A percentile compares a stretch with the other conserved stretches of the same genome.
These are phyloP conservation scores for Beverwykella pulmonaria DNA, from an alignment of 495 filamentous ascomycete species.

Conservation along the genomic window DNA sequence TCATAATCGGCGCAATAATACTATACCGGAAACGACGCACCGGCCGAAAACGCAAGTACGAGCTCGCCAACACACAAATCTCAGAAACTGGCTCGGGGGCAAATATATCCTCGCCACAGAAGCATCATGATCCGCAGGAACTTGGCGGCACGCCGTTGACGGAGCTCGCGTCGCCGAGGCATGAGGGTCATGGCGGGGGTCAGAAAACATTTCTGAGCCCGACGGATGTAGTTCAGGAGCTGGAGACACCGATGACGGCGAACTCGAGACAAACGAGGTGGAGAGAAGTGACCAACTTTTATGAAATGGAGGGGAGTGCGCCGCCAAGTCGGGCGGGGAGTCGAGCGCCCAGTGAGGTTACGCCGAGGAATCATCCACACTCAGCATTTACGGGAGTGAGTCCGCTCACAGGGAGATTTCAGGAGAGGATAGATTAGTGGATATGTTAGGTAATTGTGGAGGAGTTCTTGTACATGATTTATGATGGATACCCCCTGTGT, in stretches of 20 bases:
- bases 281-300: slow-evolving; percentile 18
- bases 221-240: slow-evolving; percentile 18
- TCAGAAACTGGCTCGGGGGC: slow-evolving; percentile 9
- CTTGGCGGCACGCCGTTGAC: slow-evolving; percentile 27
- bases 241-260: slow-evolving; percentile 5
- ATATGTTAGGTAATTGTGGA: too few relatives aligned
- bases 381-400: neutral
- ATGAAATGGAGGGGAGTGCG: slow-evolving; percentile 28
- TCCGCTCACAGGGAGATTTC: neutral
- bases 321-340: slow-evolving; percentile 13
- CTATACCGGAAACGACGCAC: slow-evolving; percentile 7
- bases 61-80: slow-evolving; percentile 35
- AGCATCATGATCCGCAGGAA: slow-evolving; percentile 19
- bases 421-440: too few relatives aligned
- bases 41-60: slow-evolving; percentile 16
- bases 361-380: neutral
- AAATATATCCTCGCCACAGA: neutral
- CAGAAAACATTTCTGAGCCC: slow-evolving; percentile 3
- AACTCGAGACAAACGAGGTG: neutral
- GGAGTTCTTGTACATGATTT: too few relatives aligned
- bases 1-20: slow-evolving; percentile 10
- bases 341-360: slow-evolving; percentile 19
- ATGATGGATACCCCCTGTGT: too few relatives aligned
- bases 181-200: neutral
- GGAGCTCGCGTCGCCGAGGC: slow-evolving; percentile 26